phyloP scores from a whole-genome alignment of 805 yeast species.

The Candida quercuum region DNA sequence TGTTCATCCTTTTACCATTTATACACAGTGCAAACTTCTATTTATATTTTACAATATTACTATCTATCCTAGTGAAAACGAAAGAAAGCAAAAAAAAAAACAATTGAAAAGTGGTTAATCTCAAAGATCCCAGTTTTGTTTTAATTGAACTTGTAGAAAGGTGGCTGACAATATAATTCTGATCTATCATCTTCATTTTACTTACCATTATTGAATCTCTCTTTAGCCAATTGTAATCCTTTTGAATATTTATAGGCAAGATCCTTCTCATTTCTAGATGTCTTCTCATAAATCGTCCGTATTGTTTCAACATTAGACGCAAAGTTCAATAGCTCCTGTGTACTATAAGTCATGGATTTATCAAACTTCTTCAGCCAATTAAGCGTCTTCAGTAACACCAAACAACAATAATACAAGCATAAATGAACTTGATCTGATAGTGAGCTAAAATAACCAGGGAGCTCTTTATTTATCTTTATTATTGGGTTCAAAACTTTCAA shows the following conservation, averaged over 20 bases:
- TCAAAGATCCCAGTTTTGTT: too few species aligned
- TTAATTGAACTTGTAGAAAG: too few species aligned
- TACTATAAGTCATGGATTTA: slow-evolving; percentile 11
- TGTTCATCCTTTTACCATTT: background rate
- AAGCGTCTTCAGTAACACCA: slow-evolving; percentile 19
- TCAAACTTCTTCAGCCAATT: slow-evolving; percentile 19
- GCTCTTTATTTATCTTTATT: slow-evolving; percentile 14
- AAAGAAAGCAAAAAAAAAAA: too few species aligned
- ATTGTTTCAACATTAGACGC: slow-evolving; percentile 15
- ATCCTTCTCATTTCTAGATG: slow-evolving; percentile 15
- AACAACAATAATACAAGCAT: slow-evolving; percentile 18
- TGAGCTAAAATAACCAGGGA: slow-evolving; percentile 56
- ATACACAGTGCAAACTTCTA: background rate
- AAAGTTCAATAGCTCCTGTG: slow-evolving; percentile 14
- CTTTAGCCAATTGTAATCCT: slow-evolving; percentile 11
- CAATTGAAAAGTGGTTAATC: too few species aligned
- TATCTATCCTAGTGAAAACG: too few species aligned
- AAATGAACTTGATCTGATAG: slow-evolving; percentile 69
- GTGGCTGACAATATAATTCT: too few species aligned
- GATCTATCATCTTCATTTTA: too few species aligned
- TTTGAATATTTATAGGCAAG: slow-evolving; percentile 16
- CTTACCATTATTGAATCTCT: slow-evolving; percentile 4
- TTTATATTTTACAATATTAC: background rate
- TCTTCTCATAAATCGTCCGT: slow-evolving; percentile 11
- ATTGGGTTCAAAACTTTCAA: slow-evolving; percentile 22